Base-by-base conservation (phyloP, 1,284 basidiomycete genomes). In the Apiotrichum akiyoshidainum region DNA sequence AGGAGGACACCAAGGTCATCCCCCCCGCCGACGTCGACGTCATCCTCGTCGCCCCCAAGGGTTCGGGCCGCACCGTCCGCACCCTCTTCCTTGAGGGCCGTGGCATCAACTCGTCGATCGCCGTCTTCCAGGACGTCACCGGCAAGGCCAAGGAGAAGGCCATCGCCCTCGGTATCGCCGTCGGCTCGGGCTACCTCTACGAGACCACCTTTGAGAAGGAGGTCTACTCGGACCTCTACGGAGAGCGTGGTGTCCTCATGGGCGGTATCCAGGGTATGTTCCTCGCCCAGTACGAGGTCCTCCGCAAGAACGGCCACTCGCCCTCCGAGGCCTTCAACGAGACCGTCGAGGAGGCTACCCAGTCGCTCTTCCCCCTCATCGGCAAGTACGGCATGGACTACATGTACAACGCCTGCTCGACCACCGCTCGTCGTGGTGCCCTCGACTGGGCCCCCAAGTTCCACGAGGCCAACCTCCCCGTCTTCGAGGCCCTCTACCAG, bases 161-260 rank as follows among this genome's bases (percentile, higher is more conserved):
- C 46, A 85, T 92, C 60, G 96, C 95, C 49, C 83, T 99, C 65
- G 94, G 90, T 80, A 92, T 99, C 65, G 95, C 85, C 66, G 85
- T 99, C 69, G 96, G 96, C 63, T 92, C 92, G 61, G 96, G 96
- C 63, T 83, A 83, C 80, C 67, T 78, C 49, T 83, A 83, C 80
- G 95, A 99, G 82, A 99, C 96, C 49, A 97, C 96, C 63, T 99
- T 99, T 71, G 84, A 98, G 85, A 98, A 96, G 84, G 95, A 99
- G 82, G 96, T 98, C 63, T 98, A 90, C 86, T 99, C 96, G 58
- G 96, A 99, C 80, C 84, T 99, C 64, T 99, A 96, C 80, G 96
- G 96, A 80, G 96, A 99, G 84, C 94, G 95, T 84, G 96, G 96
- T 85, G 94, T 97, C 75, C 86, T 99, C 74, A 98, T 98, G 95